Evolutionary conservation across 2,329 filamentous ascomycete genomes (phyloP).

Genomic region (Ramularia collo-cygni): DNA sequence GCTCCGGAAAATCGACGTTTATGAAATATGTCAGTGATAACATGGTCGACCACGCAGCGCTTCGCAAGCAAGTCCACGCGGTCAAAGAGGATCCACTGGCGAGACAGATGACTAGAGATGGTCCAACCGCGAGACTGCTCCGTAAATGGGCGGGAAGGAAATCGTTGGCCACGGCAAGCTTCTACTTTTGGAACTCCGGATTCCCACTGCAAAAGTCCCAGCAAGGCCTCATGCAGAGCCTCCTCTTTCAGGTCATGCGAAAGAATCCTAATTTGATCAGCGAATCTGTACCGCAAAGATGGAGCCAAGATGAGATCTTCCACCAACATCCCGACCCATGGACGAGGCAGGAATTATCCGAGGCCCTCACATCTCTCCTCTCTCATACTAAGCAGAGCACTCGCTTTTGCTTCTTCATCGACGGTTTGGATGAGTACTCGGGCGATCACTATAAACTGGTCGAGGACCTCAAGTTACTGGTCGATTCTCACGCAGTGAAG

Average conservation of each 20-base stretch:
- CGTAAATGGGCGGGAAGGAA: background rate
- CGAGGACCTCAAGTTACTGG: background rate
- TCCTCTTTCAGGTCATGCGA: conserved; percentile 12
- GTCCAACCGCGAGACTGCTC: too few relatives aligned
- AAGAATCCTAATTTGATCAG: conserved; percentile 7
- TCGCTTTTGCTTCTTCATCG: conserved; percentile 17
- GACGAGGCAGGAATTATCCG: conserved; percentile 1
- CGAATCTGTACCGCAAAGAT: background rate
- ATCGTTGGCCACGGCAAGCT: background rate
- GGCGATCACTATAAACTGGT: conserved; percentile 6
- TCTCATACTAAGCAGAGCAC: background rate
- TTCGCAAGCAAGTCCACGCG: background rate
- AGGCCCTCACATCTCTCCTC: background rate
- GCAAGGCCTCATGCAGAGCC: conserved; percentile 10
- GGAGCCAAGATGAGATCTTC: background rate
- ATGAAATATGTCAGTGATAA: conserved; percentile 7
- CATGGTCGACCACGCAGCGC: too few relatives aligned
- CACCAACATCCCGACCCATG: background rate
- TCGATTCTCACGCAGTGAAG: conserved; percentile 2
- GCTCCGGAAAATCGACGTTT: conserved; percentile 13
- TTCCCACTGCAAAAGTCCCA: conserved; percentile 7
- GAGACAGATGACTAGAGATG: too few relatives aligned
- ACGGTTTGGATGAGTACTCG: conserved; percentile 18
- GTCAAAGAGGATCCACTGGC: too few relatives aligned
- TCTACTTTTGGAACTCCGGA: conserved; percentile 16